Conservation (phyloP, 2,329 filamentous ascomycete species). For the Neocatenulostroma microsporum region DNA sequence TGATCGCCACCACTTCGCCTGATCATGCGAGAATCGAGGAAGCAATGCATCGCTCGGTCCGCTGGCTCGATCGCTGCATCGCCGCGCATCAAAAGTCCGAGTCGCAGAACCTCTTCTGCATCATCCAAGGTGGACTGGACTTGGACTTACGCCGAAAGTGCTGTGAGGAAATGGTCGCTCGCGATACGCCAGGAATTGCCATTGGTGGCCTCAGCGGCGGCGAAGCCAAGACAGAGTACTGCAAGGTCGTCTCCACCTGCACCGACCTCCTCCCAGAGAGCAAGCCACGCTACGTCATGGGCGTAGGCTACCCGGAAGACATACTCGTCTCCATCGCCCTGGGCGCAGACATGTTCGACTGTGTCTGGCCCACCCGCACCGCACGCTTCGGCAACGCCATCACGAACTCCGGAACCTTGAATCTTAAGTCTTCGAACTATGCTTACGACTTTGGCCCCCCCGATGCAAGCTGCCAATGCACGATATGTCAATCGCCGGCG, state of each 20-base stretch:
- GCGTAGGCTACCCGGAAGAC: slow-evolving; percentile 93
- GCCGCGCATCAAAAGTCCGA: slow-evolving; percentile 76
- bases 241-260: slow-evolving; percentile 73
- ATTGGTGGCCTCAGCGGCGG: slow-evolving; percentile 93
- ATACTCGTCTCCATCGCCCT: slow-evolving; percentile 87
- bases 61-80: slow-evolving; percentile 95
- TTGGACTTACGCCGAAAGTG: slow-evolving; percentile 77
- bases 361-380: slow-evolving; percentile 95
- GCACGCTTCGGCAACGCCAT: slow-evolving; percentile 94
- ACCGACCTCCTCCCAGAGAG: slow-evolving; percentile 75
- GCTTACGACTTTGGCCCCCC: slow-evolving; percentile 75
- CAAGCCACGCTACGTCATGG: slow-evolving; percentile 99
- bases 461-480: slow-evolving; percentile 73
- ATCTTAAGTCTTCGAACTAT: slow-evolving; percentile 69
- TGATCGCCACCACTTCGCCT: slow-evolving; percentile 90
- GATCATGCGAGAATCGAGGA: slow-evolving; percentile 81
- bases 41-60: slow-evolving; percentile 87
- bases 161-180: slow-evolving; percentile 74
- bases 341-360: slow-evolving; percentile 99
- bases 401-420: slow-evolving; percentile 71
- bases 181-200: slow-evolving; percentile 91
- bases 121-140: slow-evolving; percentile 93
- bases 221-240: slow-evolving; percentile 89
- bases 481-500: slow-evolving; percentile 60
- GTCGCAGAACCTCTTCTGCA: slow-evolving; percentile 91